These are phyloP conservation scores for Amyloporia xantha DNA, from an alignment of 768 basidiomycete species.

Conservation along the genomic window DNA sequence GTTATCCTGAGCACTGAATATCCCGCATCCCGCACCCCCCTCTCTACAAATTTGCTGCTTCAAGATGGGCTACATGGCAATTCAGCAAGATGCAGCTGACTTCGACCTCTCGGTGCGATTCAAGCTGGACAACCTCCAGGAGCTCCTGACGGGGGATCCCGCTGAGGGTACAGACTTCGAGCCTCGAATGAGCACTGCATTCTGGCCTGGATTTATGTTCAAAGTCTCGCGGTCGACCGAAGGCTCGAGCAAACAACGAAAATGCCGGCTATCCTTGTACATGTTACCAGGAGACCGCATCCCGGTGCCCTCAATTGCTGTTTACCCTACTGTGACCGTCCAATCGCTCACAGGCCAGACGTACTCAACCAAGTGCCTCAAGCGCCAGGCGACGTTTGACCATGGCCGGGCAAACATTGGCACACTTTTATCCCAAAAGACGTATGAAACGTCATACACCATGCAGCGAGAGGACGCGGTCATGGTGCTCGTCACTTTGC, in stretches of 20 bases:
- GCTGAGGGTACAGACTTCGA: neutral
- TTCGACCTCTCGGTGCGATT: constrained; percentile 9
- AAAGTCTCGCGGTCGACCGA: constrained; percentile 1
- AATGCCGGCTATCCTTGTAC: neutral
- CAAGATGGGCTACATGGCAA: neutral
- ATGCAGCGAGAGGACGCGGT: constrained; percentile 8
- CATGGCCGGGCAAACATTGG: constrained; percentile 7
- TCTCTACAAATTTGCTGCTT: too few relatives aligned
- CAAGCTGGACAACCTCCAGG: constrained; percentile 9
- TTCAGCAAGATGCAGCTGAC: constrained; percentile 5
- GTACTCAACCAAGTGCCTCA: neutral
- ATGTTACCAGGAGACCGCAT: neutral
- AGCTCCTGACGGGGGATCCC: neutral
- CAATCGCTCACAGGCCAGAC: constrained; percentile 1
- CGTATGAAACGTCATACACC: neutral
- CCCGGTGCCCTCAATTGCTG: neutral
- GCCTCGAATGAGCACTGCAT: neutral
- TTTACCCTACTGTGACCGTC: neutral
- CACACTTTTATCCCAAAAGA: constrained; percentile 2
- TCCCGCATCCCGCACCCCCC: too few relatives aligned
- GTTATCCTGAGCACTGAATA: too few relatives aligned
- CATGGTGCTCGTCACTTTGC: constrained; percentile 4
- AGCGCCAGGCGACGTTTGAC: neutral
- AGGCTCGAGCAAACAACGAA: neutral
- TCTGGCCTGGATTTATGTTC: constrained; percentile 3